Percentiles rank a stretch among this genome's conserved stretches.
Evolutionary conservation across 306 rosid species (phyloP).

Genomic region (Gillenia trifoliata): DNA sequence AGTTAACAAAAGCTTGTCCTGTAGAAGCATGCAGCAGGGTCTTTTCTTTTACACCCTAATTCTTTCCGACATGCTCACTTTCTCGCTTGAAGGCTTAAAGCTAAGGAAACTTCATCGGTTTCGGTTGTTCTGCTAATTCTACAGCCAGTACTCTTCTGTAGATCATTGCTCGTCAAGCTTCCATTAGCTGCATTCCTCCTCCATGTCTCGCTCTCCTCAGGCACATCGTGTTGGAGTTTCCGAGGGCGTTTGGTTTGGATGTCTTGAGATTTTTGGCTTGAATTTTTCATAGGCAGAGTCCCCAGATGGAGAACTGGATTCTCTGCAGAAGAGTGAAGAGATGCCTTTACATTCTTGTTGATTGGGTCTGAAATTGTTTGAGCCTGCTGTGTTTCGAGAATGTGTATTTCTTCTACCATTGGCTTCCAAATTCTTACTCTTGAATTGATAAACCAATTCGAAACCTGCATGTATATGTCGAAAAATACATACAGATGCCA

Average conservation of each 20-base stretch:
- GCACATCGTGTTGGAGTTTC: not conserved
- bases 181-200: not conserved
- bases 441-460: slow-evolving; percentile 32
- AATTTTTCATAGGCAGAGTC: not conserved
- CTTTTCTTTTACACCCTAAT: not conserved
- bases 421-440: slow-evolving; percentile 36
- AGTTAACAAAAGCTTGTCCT: not conserved
- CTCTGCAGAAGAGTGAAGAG: not conserved
- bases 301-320: not conserved
- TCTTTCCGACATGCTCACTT: not conserved
- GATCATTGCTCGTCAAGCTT: not conserved
- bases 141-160: not conserved
- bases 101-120: slow-evolving; percentile 8
- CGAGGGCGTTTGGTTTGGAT: slow-evolving; percentile 13
- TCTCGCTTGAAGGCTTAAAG: not conserved
- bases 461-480: slow-evolving; percentile 14
- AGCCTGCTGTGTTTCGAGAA: slow-evolving; percentile 19
- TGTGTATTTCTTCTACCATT: slow-evolving; percentile 35
- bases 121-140: not conserved
- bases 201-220: slow-evolving; percentile 1
- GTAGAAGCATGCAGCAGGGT: not conserved
- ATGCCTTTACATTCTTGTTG: not conserved
- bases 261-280: not conserved
- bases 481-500: not conserved
- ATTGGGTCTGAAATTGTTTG: not conserved